Conservation (phyloP, 2,329 filamentous ascomycete species). For the Dothidotthia symphoricarpi region DNA sequence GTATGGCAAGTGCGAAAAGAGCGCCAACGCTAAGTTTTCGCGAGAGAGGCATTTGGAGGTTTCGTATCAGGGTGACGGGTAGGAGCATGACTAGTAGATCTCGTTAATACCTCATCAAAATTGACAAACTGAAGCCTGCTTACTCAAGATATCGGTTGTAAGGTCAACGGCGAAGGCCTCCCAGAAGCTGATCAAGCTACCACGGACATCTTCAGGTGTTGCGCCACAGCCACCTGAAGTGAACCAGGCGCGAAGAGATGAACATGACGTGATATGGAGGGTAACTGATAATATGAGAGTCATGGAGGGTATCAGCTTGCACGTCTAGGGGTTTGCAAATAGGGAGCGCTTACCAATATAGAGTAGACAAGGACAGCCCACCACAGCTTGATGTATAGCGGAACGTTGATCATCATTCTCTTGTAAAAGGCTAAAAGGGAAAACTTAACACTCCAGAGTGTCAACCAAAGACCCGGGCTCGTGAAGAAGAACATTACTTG, state of each 20-base stretch:
- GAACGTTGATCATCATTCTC: slow-evolving; percentile 34
- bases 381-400: slow-evolving; percentile 38
- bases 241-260: slow-evolving; percentile 40
- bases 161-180: slow-evolving; percentile 38
- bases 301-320: slow-evolving; percentile 13
- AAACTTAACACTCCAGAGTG: slow-evolving; percentile 43
- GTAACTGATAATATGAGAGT: slow-evolving; percentile 37
- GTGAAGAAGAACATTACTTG: slow-evolving; percentile 42
- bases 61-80: slow-evolving; percentile 11
- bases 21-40: slow-evolving; percentile 26
- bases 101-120: too few species aligned
- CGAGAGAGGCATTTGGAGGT: slow-evolving; percentile 8
- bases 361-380: slow-evolving; percentile 36
- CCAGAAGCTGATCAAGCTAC: slow-evolving; percentile 33
- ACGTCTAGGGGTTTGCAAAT: neutral
- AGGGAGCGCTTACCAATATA: slow-evolving; percentile 23
- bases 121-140: neutral
- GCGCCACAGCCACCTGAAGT: slow-evolving; percentile 27
- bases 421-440: slow-evolving; percentile 43
- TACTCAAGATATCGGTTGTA: slow-evolving; percentile 37
- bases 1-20: slow-evolving; percentile 19
- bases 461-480: slow-evolving; percentile 40
- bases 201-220: slow-evolving; percentile 23
- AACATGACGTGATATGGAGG: slow-evolving; percentile 26
- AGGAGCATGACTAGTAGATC: slow-evolving; percentile 13